A percentile compares a stretch with the other conserved stretches of the same genome.
These are phyloP conservation scores for Hanseniaspora hatyaiensis DNA, from an alignment of 805 yeast genomes.

Conservation along the genomic window DNA sequence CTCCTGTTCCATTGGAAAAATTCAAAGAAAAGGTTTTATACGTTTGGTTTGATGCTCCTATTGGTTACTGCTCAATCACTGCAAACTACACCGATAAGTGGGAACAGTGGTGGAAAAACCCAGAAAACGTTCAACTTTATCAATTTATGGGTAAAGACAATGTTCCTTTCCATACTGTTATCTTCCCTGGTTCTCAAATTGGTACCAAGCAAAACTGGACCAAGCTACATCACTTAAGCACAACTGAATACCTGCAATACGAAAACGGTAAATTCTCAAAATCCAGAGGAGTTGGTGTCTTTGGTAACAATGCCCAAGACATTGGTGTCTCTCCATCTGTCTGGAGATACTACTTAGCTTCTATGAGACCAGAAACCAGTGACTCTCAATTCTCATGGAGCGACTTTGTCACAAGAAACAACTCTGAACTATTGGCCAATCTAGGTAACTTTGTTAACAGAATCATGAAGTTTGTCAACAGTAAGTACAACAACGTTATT, in stretches of 20 bases:
- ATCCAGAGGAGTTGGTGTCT: constrained; percentile 95
- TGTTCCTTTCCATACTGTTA: constrained; percentile 97
- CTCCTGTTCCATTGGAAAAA: constrained; percentile 86
- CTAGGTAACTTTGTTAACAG: constrained; percentile 95
- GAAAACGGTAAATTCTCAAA: constrained; percentile 98
- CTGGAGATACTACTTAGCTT: constrained; percentile 92
- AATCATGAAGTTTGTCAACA: constrained; percentile 74
- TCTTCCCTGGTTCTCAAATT: constrained; percentile 84
- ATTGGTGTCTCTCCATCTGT: constrained; percentile 85
- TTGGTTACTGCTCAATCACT: constrained; percentile 92
- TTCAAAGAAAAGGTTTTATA: constrained; percentile 83
- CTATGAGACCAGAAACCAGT: constrained; percentile 86
- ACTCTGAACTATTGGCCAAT: constrained; percentile 86
- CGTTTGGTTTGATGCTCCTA: constrained; percentile 98
- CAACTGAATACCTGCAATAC: constrained; percentile 93
- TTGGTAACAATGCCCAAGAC: constrained; percentile 93
- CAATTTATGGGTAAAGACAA: constrained; percentile 99
- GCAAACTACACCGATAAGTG: constrained; percentile 76
- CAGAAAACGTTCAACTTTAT: constrained; percentile 76
- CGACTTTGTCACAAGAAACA: constrained; percentile 87
- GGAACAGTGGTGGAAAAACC: constrained; percentile 89
- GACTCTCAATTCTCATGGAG: constrained; percentile 97
- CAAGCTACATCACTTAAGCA: constrained; percentile 74
- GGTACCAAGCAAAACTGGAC: constrained; percentile 91
- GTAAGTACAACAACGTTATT: constrained; percentile 84